A percentile compares a stretch with the other conserved stretches of the same genome.
These are phyloP conservation scores for Cucumis cinereus DNA, from an alignment of 306 rosid genomes.

Conservation along the genomic window DNA sequence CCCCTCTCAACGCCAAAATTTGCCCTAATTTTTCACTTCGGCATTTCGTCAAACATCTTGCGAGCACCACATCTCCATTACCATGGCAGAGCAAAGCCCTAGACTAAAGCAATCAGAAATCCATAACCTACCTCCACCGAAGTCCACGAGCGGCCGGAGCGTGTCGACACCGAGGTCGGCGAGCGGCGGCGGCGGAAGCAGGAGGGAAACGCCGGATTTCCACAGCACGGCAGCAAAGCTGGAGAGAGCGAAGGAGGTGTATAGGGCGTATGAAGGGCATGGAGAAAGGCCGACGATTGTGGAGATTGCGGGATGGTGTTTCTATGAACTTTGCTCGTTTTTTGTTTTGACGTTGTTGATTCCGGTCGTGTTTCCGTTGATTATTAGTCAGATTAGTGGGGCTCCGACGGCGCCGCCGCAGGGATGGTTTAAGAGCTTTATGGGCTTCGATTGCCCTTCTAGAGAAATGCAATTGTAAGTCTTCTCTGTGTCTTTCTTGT, in stretches of 20 bases:
- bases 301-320: slow-evolving; percentile 70
- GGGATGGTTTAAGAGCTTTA: slow-evolving; percentile 17
- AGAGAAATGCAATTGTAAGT: slow-evolving; percentile 58
- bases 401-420: slow-evolving; percentile 19
- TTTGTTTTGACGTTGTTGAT: slow-evolving; percentile 51
- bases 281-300: slow-evolving; percentile 42
- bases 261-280: slow-evolving; percentile 29
- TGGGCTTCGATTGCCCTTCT: slow-evolving; percentile 22
- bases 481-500: neutral
- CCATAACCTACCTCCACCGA: neutral
- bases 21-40: neutral
- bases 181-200: neutral
- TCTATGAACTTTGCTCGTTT: slow-evolving; percentile 63
- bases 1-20: too few species aligned
- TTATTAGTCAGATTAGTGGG: slow-evolving; percentile 45
- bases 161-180: neutral
- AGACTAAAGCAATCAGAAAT: neutral
- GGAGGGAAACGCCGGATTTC: slow-evolving; percentile 20
- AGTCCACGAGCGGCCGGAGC: neutral
- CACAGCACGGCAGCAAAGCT: slow-evolving; percentile 30
- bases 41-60: slow-evolving; percentile 4
- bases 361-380: slow-evolving; percentile 77
- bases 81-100: neutral
- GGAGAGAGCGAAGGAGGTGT: slow-evolving; percentile 33
- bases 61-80: neutral